A percentile compares a stretch with the other conserved stretches of the same genome.
These are phyloP conservation scores for Dictyostelium brefeldianum DNA, from an alignment of 78 protist species.

Conservation along the genomic window DNA sequence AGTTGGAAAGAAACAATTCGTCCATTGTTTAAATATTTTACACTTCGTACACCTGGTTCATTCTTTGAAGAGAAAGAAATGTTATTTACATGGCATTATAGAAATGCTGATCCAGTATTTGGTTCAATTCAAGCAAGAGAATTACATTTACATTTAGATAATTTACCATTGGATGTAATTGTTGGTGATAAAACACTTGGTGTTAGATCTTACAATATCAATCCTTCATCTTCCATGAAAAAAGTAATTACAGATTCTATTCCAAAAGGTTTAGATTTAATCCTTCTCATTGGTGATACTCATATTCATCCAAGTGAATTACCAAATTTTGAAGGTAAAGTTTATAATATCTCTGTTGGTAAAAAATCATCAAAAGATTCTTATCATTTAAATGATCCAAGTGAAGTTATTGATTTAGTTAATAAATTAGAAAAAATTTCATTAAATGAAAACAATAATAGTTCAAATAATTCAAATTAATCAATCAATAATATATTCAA, in stretches of 20 bases:
- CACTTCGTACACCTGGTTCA: conserved; percentile 80
- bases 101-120: conserved; percentile 75
- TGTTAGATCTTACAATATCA: conserved; percentile 67
- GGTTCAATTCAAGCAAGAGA: conserved; percentile 78
- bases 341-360: conserved; percentile 56
- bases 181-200: conserved; percentile 79
- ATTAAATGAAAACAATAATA: neutral
- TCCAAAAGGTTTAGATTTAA: conserved; percentile 66
- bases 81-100: conserved; percentile 83
- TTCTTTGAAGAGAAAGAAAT: conserved; percentile 81
- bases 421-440: conserved; percentile 12
- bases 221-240: conserved; percentile 67
- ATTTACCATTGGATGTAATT: conserved; percentile 63
- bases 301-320: conserved; percentile 76
- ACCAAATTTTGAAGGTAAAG: conserved; percentile 57
- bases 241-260: conserved; percentile 34
- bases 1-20: conserved; percentile 80
- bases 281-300: conserved; percentile 64
- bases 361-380: conserved; percentile 46
- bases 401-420: conserved; percentile 44
- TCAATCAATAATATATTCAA: neutral
- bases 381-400: conserved; percentile 33
- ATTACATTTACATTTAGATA: conserved; percentile 69
- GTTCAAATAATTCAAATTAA: neutral
- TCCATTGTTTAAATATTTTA: conserved; percentile 80